Evolutionary conservation across 345 rosid species (phyloP), one percentile per base, ranked within the genome.

Genomic region (Ricinus communis): DNA sequence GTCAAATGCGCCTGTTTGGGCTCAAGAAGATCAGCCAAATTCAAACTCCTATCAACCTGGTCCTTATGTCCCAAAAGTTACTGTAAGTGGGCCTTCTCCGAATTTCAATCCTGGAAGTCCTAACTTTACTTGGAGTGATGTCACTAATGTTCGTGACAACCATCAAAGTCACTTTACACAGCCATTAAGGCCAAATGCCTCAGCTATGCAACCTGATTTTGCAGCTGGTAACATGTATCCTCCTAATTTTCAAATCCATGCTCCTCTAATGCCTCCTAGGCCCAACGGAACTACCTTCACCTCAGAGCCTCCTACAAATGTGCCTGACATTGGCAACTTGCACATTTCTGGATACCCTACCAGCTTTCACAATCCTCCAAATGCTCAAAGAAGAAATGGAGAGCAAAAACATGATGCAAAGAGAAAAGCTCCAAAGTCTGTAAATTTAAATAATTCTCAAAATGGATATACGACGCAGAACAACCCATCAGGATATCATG

Each of bases 321-420:
- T 47, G 25, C 83, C 79, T 46, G 78, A 79, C 61, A 73, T 79
- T 49, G 71, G 78, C 38, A 76, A 56, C 52, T 65, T 75, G 73
- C 69, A 70, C 41, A 74, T 69, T 38, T 41, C 65, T 41, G 80
- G 68, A 72, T 18, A 49, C 24, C 60, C 82, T 2, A 21, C 50
- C 57, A 70, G 67, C 58, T 58, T 60, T 70, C 71, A 71, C 38
- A 66, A 59, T 66, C 69, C 67, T 62, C 73, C 74, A 60, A 21
- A 65, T 49, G 72, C 67, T 69, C 82, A 75, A 31, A 69, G 66
- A 47, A 80, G 66, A 61, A 71, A 30, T 18, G 59, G 69, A 71
- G 73, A 77, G 55, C 71, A 14, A 45, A 77, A 72, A 58, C 82
- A 75, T 33, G 71, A 55, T 13, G 19, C 73, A 43, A 58, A 54